A percentile compares a stretch with the other conserved stretches of the same genome.
phyloP scores from a whole-genome alignment of 2,329 filamentous ascomycete species.

The Talaromyces amestolkiae region DNA sequence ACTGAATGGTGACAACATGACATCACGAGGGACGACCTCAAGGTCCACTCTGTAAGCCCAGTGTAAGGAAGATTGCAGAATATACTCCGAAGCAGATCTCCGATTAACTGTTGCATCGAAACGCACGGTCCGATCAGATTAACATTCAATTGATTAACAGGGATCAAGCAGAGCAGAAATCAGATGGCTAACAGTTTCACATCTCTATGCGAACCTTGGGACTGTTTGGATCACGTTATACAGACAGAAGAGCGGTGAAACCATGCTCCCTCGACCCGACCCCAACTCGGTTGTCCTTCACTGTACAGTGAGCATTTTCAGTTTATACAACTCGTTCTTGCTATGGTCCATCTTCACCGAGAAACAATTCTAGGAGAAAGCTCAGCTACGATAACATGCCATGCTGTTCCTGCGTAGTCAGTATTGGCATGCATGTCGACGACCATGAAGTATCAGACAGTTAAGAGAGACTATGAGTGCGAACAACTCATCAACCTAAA shows the following conservation, averaged over 20 bases:
- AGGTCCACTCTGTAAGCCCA: not conserved
- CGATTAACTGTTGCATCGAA: not conserved
- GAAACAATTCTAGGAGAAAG: not conserved
- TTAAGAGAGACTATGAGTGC: not conserved
- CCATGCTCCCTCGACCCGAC: not conserved
- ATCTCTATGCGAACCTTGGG: not conserved
- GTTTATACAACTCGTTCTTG: not conserved
- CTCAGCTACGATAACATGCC: not conserved
- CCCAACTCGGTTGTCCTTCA: not conserved
- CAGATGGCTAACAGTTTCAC: not conserved
- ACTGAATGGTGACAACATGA: not conserved
- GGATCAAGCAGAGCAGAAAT: not conserved
- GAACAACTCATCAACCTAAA: slow-evolving; percentile 1
- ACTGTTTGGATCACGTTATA: not conserved
- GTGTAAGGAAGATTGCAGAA: not conserved
- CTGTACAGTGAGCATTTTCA: not conserved
- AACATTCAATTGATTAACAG: not conserved
- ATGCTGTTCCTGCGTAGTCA: not conserved
- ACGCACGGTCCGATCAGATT: not conserved
- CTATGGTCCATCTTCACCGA: not conserved
- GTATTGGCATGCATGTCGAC: not conserved
- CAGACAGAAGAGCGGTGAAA: not conserved
- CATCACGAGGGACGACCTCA: not conserved
- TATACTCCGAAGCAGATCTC: slow-evolving; percentile 4
- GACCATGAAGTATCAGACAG: not conserved